Evolutionary conservation across 257 asterid genomes (phyloP), one percentile per base, ranked within the genome.

Genomic region (Fraxinus excelsior): DNA sequence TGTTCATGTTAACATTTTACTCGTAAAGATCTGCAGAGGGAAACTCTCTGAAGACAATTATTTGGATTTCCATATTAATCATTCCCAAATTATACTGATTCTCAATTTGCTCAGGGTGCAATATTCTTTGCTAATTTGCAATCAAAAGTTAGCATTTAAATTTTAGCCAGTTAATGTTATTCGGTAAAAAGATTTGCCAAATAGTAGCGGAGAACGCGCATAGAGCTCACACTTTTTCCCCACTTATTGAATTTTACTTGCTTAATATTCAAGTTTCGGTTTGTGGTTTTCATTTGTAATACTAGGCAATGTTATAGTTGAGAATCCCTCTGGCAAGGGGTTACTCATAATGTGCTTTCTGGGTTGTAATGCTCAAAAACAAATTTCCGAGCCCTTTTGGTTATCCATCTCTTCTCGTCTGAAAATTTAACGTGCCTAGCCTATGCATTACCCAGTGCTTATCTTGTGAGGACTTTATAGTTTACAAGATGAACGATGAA

Each of bases 341-440:
- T 23, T 64, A 62, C 76, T 73, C 78, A 71, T 65, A 5, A 71
- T 75, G 77, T 76, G 75, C 78, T 65, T 80, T 80, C 80, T 75
- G 77, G 77, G 72, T 56, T 56, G 65, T 21, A 56, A 56, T 56
- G 65, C 12, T 56, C 65, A 21, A 19, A 56, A 56, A 5, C 0
- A n/a, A n/a, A 19, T 19, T 56, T 56, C 26, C 28, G 4, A 7
- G 75, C 75, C 84, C 67, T 76, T 79, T 49, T 64, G 74, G 74
- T 49, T 49, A 60, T 74, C 65, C 60, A 70, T 69, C 67, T 56
- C 44, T 37, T 40, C 51, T 2, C 23, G 6, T 60, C 14, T 23
- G 31, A 60, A 60, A 21, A 60, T 60, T 9, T 21, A 21, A 21
- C 32, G 8, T 60, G 2, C 13, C 14, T 7, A 60, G 67, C 6